Evolutionary conservation across 352 stramenopile genomes (phyloP), one percentile per base, ranked within the genome.

Genomic region (Globisporangium echinulatum): DNA sequence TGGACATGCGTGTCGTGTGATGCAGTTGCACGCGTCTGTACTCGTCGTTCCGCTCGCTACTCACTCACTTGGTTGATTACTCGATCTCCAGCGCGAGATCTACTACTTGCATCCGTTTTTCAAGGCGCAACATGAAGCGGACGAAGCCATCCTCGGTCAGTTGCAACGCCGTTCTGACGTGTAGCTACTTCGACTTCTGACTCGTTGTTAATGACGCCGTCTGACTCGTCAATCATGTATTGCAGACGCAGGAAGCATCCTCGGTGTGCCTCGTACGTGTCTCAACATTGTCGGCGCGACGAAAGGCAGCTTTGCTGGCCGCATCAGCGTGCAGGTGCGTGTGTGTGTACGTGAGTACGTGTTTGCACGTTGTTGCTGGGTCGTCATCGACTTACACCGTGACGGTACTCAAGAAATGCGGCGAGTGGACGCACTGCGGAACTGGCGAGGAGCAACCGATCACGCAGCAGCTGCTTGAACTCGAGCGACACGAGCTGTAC

Each of bases 101-200:
- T 94, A 94, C 64, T 94, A 94, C 54, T 49, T 94, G 40, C 83
- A 94, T 56, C 70, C 83, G 19, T 94, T 94, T 38, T 94, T 94
- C 54, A 87, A 85, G 60, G 70, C 58, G 1, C 85, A 94, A 62
- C 73, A 64, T 49, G 83, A 93, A 77, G 85, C 85, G 7, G 84
- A 94, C 25, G 82, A 93, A 74, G 79, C 83, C 19, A 93, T 94
- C 39, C 69, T 94, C 40, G 85, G 85, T 93, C 54, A 17, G 49
- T 7, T 33, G 7, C 0, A 13, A 15, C 3, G 19, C 7, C 25
- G 25, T 25, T 25, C 25, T 25, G 25, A 25, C 25, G 25, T 25
- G 25, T 25, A 25, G 8, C 25, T 25, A 1, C 9, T 19, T 7
- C 4, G 1, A 40, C 8, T 5, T 2, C 7, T 43, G 7, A 3